Evolutionary conservation across 805 yeast species (phyloP).

Genomic region (Debaryomyces maramus): DNA sequence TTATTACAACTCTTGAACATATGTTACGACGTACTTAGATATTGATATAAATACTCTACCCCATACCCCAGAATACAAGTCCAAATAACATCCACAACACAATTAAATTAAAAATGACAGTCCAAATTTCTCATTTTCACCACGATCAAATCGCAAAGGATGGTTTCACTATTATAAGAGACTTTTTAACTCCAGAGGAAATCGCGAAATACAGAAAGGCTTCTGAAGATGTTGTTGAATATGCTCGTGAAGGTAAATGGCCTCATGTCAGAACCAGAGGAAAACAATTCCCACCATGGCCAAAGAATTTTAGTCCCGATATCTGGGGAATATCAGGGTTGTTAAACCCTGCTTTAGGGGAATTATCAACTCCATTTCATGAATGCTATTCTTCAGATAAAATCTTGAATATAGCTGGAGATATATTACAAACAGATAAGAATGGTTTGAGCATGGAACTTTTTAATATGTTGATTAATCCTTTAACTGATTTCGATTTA

Average conservation of each 20-base stretch:
- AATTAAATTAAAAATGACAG: slow-evolving; percentile 23
- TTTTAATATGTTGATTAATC: slow-evolving; percentile 53
- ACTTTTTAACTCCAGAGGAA: slow-evolving; percentile 43
- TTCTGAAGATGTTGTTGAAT: slow-evolving; percentile 36
- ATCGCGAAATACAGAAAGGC: slow-evolving; percentile 35
- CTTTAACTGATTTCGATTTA: slow-evolving; percentile 51
- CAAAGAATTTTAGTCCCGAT: slow-evolving; percentile 48
- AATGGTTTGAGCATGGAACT: slow-evolving; percentile 46
- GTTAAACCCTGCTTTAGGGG: slow-evolving; percentile 46
- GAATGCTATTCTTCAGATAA: slow-evolving; percentile 39
- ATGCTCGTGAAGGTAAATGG: slow-evolving; percentile 51
- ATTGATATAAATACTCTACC: neutral
- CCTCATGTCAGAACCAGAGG: slow-evolving; percentile 49
- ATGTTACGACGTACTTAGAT: neutral
- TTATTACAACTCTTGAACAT: neutral
- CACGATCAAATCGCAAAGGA: slow-evolving; percentile 36
- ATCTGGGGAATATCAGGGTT: slow-evolving; percentile 54
- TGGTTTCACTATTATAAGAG: slow-evolving; percentile 41
- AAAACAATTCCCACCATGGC: slow-evolving; percentile 62
- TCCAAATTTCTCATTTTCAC: slow-evolving; percentile 21
- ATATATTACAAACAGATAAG: slow-evolving; percentile 41
- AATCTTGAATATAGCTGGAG: slow-evolving; percentile 39
- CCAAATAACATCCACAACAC: too few relatives aligned
- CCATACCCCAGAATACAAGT: too few relatives aligned
- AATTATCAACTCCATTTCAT: slow-evolving; percentile 37